Evolutionary conservation across 1,284 basidiomycete genomes (phyloP).

Genomic region (Ceratobasidium sp.): DNA sequence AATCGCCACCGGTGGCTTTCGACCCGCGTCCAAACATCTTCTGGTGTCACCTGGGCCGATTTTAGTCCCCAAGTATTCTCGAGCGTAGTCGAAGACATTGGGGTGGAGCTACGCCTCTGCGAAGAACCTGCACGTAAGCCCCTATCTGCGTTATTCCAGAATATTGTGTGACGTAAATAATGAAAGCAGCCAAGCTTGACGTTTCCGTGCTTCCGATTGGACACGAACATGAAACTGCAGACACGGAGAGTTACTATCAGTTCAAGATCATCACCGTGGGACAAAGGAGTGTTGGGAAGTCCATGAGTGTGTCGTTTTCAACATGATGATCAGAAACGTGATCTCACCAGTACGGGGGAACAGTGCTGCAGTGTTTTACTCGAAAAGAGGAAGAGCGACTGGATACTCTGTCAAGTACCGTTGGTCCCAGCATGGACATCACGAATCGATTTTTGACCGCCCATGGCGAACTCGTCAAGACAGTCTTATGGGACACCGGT

Average conservation of each 20-base stretch:
- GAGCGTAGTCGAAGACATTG: neutral
- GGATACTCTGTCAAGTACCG: constrained; percentile 16
- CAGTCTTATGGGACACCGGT: constrained; percentile 37
- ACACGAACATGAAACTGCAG: constrained; percentile 16
- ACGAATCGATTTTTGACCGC: constrained; percentile 35
- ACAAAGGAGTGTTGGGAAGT: constrained; percentile 39
- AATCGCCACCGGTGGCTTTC: constrained; percentile 23
- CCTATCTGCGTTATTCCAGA: neutral
- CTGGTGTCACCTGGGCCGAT: constrained; percentile 35
- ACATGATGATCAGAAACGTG: neutral
- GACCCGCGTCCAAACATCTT: constrained; percentile 29
- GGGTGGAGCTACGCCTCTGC: constrained; percentile 24
- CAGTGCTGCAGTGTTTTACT: constrained; percentile 38
- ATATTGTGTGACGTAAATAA: constrained; percentile 14
- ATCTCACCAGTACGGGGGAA: neutral
- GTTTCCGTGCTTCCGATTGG: constrained; percentile 37
- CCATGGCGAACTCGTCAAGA: constrained; percentile 34
- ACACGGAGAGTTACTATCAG: constrained; percentile 18
- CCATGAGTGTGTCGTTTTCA: constrained; percentile 22
- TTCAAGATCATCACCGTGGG: constrained; percentile 38
- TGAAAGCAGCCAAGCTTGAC: constrained; percentile 28
- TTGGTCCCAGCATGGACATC: constrained; percentile 33
- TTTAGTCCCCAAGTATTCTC: constrained; percentile 20
- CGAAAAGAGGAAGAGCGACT: constrained; percentile 19
- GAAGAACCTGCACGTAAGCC: constrained; percentile 27